Percentiles rank a stretch among this genome's conserved stretches.
Evolutionary conservation across 1,284 basidiomycete genomes (phyloP).

Genomic region (Fomitiporia mediterranea): DNA sequence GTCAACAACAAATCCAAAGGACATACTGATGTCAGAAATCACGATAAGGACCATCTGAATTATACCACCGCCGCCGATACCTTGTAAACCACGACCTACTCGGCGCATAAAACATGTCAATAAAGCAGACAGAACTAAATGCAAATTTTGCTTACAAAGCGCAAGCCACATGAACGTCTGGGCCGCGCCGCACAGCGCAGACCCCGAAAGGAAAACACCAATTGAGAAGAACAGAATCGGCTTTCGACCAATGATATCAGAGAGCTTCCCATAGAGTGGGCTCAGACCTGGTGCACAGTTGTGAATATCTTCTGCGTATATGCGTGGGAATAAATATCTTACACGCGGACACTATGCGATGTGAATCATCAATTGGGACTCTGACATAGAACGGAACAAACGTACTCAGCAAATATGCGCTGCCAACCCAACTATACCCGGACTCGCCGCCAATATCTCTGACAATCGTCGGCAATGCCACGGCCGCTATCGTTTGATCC

Average conservation of each 20-base stretch:
- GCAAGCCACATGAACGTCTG: conserved; percentile 39
- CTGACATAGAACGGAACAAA: conserved; percentile 22
- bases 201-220: conserved; percentile 34
- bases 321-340: not conserved
- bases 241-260: conserved; percentile 28
- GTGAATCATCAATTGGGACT: conserved; percentile 17
- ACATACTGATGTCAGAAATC: conserved; percentile 31
- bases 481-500: conserved; percentile 34
- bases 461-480: conserved; percentile 31
- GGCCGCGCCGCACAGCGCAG: conserved; percentile 41
- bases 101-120: too few relatives aligned
- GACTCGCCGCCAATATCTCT: conserved; percentile 31
- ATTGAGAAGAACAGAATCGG: conserved; percentile 31
- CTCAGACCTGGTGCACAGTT: conserved; percentile 22
- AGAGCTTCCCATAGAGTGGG: conserved; percentile 33
- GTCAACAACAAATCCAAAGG: conserved; percentile 19
- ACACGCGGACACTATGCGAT: conserved; percentile 20
- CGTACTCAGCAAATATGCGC: conserved; percentile 34
- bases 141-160: conserved; percentile 26
- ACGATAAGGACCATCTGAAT: conserved; percentile 31
- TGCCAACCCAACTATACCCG: conserved; percentile 25
- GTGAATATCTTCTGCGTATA: not conserved
- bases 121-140: too few relatives aligned
- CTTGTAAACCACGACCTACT: conserved; percentile 48
- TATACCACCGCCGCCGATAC: conserved; percentile 43